Percentiles rank a stretch among this genome's conserved stretches.
phyloP scores from a whole-genome alignment of 2,329 filamentous ascomycete genomes.

The Sporothrix mexicana region DNA sequence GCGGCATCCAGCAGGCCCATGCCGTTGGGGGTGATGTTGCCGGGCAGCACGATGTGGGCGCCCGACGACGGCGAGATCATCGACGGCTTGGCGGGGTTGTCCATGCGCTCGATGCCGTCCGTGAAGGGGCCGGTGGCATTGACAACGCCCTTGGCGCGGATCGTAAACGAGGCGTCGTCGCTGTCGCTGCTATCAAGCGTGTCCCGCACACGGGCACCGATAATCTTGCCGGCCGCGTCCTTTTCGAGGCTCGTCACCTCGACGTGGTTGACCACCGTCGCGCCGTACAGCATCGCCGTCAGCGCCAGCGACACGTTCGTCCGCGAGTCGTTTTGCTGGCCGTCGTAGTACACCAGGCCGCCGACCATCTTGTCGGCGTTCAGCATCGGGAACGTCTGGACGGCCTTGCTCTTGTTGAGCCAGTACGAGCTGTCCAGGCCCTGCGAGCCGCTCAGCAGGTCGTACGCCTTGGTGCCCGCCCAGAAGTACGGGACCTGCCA shows the following conservation, averaged over 20 bases:
- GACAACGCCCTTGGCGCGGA: constrained; percentile 79
- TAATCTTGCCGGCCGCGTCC: constrained; percentile 70
- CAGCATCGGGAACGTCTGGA: constrained; percentile 80
- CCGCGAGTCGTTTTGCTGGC: constrained; percentile 83
- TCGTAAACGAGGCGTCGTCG: constrained; percentile 66
- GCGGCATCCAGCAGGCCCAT: constrained; percentile 84
- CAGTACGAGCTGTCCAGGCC: constrained; percentile 86
- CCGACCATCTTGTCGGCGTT: constrained; percentile 71
- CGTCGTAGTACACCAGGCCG: constrained; percentile 85
- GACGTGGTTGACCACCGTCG: constrained; percentile 80
- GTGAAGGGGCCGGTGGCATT: constrained; percentile 85
- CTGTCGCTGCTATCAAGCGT: constrained; percentile 60
- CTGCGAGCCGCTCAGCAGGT: constrained; percentile 79
- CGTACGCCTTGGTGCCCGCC: constrained; percentile 76
- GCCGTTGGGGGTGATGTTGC: constrained; percentile 76
- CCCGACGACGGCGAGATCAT: constrained; percentile 82
- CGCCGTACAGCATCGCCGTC: constrained; percentile 79
- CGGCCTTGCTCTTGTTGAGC: constrained; percentile 75
- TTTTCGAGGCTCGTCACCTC: constrained; percentile 67
- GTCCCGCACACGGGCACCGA: constrained; percentile 71
- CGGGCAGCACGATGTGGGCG: constrained; percentile 82
- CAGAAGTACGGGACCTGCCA: constrained; percentile 81
- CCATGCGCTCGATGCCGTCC: constrained; percentile 80
- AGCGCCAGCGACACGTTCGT: constrained; percentile 86
- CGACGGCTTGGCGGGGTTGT: constrained; percentile 70